Evolutionary conservation across 352 stramenopile genomes (phyloP).

Genomic region (Sclerospora graminicola): DNA sequence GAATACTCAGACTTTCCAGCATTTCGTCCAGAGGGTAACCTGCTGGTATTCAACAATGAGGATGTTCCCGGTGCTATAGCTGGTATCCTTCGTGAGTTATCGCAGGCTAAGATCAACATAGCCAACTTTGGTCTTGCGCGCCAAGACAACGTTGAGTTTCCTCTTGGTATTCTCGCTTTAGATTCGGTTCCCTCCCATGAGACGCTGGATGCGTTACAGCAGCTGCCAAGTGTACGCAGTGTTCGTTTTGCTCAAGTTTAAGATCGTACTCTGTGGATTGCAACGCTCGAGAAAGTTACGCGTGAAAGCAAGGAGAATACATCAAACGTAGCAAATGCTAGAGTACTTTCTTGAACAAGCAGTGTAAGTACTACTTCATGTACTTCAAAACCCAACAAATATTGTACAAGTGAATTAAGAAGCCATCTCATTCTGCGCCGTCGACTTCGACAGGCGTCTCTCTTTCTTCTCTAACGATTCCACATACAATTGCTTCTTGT

Average conservation of each 20-base stretch:
- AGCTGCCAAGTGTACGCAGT: constrained; percentile 49
- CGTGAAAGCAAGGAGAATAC: too few relatives aligned
- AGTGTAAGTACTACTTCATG: too few relatives aligned
- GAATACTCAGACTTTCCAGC: constrained; percentile 79
- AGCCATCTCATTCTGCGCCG: constrained; percentile 2
- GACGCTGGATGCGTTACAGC: constrained; percentile 50
- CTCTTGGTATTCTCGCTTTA: constrained; percentile 65
- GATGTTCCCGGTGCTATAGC: constrained; percentile 72
- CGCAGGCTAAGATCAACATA: constrained; percentile 72
- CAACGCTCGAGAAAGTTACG: too few relatives aligned
- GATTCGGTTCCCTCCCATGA: constrained; percentile 44
- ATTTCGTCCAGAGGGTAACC: constrained; percentile 66
- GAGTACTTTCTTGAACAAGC: too few relatives aligned
- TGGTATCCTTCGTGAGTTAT: constrained; percentile 57
- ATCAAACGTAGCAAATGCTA: too few relatives aligned
- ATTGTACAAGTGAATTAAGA: constrained; percentile 6
- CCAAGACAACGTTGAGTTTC: constrained; percentile 42
- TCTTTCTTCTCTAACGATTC: constrained; percentile 26
- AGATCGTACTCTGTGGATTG: too few relatives aligned
- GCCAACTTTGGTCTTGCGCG: constrained; percentile 76
- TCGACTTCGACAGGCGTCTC: constrained; percentile 13
- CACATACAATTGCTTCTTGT: constrained; percentile 62
- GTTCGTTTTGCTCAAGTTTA: constrained; percentile 63
- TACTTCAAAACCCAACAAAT: too few relatives aligned
- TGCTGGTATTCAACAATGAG: constrained; percentile 80